Evolutionary conservation across 345 rosid species (phyloP).

Genomic region (Rhizophora mangle): DNA sequence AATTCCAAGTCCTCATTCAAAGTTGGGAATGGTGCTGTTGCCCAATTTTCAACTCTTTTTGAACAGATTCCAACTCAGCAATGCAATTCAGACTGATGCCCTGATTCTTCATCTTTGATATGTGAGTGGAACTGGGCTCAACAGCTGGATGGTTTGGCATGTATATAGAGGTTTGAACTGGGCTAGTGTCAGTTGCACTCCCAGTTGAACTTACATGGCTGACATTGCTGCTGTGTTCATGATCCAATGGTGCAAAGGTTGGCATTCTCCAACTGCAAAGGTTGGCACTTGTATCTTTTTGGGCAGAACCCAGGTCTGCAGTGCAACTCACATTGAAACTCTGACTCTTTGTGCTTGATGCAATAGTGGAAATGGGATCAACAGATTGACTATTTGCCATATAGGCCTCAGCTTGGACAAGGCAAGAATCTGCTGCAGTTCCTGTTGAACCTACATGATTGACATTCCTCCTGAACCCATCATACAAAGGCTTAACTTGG

Average conservation of each 20-base stretch:
- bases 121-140: slow-evolving; percentile 33
- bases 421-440: slow-evolving; percentile 24
- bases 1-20: slow-evolving; percentile 47
- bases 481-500: slow-evolving; percentile 38
- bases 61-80: slow-evolving; percentile 34
- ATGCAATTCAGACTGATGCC: slow-evolving; percentile 35
- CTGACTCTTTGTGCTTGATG: slow-evolving; percentile 34
- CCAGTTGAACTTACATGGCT: slow-evolving; percentile 23
- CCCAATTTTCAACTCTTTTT: slow-evolving; percentile 38
- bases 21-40: slow-evolving; percentile 29
- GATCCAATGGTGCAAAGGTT: slow-evolving; percentile 38
- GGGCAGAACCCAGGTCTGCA: slow-evolving; percentile 34
- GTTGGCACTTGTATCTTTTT: slow-evolving; percentile 16
- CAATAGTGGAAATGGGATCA: slow-evolving; percentile 32
- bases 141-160: slow-evolving; percentile 26
- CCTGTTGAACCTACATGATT: slow-evolving; percentile 22
- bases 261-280: slow-evolving; percentile 27
- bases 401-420: slow-evolving; percentile 28
- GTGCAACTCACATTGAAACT: slow-evolving; percentile 34
- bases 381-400: slow-evolving; percentile 26
- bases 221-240: slow-evolving; percentile 32
- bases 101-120: slow-evolving; percentile 34
- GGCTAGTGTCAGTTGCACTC: slow-evolving; percentile 24
- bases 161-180: slow-evolving; percentile 29
- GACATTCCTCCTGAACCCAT: slow-evolving; percentile 29